Conservation (phyloP, 2,329 filamentous ascomycete species). For the Botrytis cinerea region DNA sequence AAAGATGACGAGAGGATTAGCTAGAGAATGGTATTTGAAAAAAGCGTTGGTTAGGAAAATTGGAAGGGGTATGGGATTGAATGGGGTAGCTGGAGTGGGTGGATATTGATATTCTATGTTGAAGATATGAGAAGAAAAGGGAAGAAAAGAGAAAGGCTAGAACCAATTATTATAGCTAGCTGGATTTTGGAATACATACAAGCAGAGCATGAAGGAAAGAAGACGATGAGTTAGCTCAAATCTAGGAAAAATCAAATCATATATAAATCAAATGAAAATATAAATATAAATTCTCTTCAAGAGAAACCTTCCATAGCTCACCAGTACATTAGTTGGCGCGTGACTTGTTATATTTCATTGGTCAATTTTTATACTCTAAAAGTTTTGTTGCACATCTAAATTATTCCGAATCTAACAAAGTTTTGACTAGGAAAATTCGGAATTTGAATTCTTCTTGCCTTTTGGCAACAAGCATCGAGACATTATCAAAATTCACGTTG, state of each 20-base stretch:
- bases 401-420: neutral
- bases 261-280: neutral
- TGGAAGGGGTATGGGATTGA: constrained; percentile 71
- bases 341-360: neutral
- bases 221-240: neutral
- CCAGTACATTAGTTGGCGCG: neutral
- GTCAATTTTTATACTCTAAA: neutral
- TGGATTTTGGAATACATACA: neutral
- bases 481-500: no score
- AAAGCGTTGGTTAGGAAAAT: constrained; percentile 81
- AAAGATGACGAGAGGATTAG: constrained; percentile 72
- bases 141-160: neutral
- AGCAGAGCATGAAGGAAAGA: neutral
- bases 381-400: neutral
- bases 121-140: neutral
- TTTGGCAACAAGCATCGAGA: neutral
- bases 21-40: constrained; percentile 80
- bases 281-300: neutral
- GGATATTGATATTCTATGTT: constrained; percentile 12
- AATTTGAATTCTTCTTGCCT: neutral
- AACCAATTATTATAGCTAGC: neutral
- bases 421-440: neutral
- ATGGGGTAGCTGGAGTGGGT: constrained; percentile 26
- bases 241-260: neutral
- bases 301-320: neutral